Base-by-base conservation (phyloP, 108 stramenopile species). In the Nitzschia inconspicua region DNA sequence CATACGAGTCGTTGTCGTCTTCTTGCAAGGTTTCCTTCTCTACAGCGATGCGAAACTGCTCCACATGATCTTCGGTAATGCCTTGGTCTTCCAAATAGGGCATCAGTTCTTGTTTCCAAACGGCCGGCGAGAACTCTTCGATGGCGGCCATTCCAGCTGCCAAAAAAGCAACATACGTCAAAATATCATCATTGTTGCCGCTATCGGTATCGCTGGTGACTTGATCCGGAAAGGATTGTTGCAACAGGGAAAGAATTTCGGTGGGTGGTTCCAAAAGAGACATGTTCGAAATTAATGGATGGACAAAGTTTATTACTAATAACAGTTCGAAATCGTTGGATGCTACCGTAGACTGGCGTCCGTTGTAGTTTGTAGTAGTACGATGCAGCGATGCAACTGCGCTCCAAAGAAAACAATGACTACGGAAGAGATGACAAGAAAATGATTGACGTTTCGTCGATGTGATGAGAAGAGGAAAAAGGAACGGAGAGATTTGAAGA, bases 121-220 rank as follows among this genome's bases (percentile, higher is more conserved):
- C 62, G 3, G 42, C 43, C 11, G 75, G 46, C 24, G 75, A 41
- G 48, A 82, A 89, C 24, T 89, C 72, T 31, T 83, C 56, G 11
- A 73, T 54, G 9, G 73, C 73, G 35, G 70, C 60, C 44, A 89
- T 55, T 41, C 81, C 73, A 31, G 83, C 73, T 18, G 88, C 91
- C 23, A 93, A 60, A 53, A 84, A 83, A 41, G 91, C 82, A 7
- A 86, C 80, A 64, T 93, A 93, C 30, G 86, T 65, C 40, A 93
- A 52, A 61, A 93, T 72, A 43, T 88, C 85, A 22, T 83, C 77
- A 23, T 61, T 39, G 9, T 29, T 52, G 25, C 47, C 49, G 18
- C 28, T 35, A 26, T 28, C 44, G 3, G 47, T 53, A 4, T 20
- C 37, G 43, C 39, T 26, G 41, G 30, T 30, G 13, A 57, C 66